Evolutionary conservation across 2,329 filamentous ascomycete genomes (phyloP).

Genomic region (Teratosphaeria epicoccoides): DNA sequence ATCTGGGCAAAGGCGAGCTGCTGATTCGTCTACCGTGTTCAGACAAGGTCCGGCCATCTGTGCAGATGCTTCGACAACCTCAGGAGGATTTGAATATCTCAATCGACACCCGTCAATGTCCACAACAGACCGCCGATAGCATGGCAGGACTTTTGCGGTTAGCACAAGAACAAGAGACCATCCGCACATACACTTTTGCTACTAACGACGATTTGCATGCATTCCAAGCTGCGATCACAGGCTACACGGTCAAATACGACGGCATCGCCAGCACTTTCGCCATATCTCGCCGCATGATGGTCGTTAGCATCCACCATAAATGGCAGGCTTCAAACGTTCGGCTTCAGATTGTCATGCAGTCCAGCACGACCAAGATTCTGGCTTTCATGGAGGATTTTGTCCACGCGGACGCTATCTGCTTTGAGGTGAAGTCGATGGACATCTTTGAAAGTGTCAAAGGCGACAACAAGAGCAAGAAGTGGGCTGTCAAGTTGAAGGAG

Average conservation of each 20-base stretch:
- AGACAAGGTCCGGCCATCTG: conserved; percentile 38
- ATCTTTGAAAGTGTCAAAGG: conserved; percentile 54
- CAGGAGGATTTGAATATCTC: conserved; percentile 71
- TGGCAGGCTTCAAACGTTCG: conserved; percentile 77
- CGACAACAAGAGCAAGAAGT: conserved; percentile 42
- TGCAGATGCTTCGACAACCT: conserved; percentile 59
- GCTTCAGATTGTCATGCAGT: conserved; percentile 67
- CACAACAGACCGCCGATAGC: conserved; percentile 42
- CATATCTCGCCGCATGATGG: conserved; percentile 64
- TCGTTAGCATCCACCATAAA: conserved; percentile 88
- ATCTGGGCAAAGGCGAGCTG: conserved; percentile 49
- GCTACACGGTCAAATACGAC: conserved; percentile 53
- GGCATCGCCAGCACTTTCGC: conserved; percentile 59
- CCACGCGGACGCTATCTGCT: conserved; percentile 81
- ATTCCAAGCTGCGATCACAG: conserved; percentile 71
- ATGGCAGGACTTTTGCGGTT: conserved; percentile 54
- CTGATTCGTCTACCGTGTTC: conserved; percentile 33
- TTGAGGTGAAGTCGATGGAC: conserved; percentile 74
- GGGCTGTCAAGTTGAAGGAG: conserved; percentile 69
- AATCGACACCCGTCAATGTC: conserved; percentile 39
- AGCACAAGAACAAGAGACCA: conserved; percentile 47
- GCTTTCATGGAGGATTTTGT: conserved; percentile 84
- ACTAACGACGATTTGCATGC: conserved; percentile 52
- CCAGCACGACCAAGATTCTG: conserved; percentile 64
- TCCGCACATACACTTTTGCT: conserved; percentile 53